Conservation (phyloP, 1,284 basidiomycete genomes). For the Rhodotorula sp. region DNA sequence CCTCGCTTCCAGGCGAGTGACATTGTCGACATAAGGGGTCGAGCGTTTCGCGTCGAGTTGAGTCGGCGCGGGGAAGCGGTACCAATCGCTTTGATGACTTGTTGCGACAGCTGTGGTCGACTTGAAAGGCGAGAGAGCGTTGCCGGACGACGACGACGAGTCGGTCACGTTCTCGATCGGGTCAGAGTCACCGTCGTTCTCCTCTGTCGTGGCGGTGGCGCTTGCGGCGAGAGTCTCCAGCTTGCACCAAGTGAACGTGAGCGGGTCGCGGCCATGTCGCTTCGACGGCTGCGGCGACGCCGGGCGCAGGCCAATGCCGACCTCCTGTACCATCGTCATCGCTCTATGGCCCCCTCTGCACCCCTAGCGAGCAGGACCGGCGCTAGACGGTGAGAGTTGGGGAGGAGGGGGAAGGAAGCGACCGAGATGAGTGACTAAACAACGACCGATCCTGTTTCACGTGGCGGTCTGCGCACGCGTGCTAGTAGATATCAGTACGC, state of each 20-base stretch:
- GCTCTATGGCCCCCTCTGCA: not conserved
- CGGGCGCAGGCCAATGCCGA: not conserved
- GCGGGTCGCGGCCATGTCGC: not conserved
- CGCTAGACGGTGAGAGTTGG: not conserved
- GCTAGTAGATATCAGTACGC: too few species aligned
- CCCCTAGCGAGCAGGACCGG: not conserved
- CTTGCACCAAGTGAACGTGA: too few species aligned
- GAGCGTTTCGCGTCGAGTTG: not conserved
- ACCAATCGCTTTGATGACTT: slow-evolving; percentile 5
- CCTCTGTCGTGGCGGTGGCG: too few species aligned
- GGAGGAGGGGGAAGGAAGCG: too few species aligned
- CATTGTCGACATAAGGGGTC: not conserved
- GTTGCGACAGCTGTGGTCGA: too few species aligned
- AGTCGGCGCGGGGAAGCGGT: slow-evolving; percentile 5
- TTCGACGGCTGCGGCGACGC: not conserved
- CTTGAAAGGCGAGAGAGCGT: too few species aligned
- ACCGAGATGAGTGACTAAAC: not conserved
- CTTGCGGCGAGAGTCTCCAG: too few species aligned
- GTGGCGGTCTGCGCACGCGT: too few species aligned
- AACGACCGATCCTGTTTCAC: too few species aligned
- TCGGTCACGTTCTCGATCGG: too few species aligned
- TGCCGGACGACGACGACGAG: not conserved
- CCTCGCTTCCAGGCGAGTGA: not conserved
- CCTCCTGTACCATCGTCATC: not conserved
- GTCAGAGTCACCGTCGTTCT: too few species aligned